These are phyloP conservation scores for Ophiorrhiza pumila DNA, from an alignment of 257 asterid species.

Conservation along the genomic window DNA sequence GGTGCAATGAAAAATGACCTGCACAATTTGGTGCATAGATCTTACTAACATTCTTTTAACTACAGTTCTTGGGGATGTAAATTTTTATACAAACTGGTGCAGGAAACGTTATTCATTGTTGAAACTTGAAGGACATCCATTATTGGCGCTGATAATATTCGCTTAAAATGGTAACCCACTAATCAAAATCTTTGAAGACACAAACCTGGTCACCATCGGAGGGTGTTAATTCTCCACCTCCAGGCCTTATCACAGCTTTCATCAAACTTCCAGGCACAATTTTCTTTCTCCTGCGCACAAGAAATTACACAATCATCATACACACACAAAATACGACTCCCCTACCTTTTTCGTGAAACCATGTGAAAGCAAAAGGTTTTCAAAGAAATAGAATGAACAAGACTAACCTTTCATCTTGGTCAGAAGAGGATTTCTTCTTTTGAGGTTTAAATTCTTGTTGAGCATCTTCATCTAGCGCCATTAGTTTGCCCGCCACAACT, in stretches of 20 bases:
- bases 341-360: too few species aligned
- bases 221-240: slow-evolving; percentile 71
- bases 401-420: slow-evolving; percentile 70
- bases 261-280: slow-evolving; percentile 89
- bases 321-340: neutral
- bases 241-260: slow-evolving; percentile 95
- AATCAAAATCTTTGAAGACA: neutral
- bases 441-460: slow-evolving; percentile 39
- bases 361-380: too few species aligned
- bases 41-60: too few species aligned
- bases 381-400: neutral
- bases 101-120: neutral
- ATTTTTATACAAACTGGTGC: too few species aligned
- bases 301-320: slow-evolving; percentile 13
- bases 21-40: too few species aligned
- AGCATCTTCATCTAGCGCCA: slow-evolving; percentile 61
- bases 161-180: neutral
- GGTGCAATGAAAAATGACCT: slow-evolving; percentile 87
- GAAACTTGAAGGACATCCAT: neutral
- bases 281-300: slow-evolving; percentile 62
- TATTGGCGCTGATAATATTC: neutral
- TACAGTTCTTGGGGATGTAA: too few species aligned
- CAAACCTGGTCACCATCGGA: too few species aligned
- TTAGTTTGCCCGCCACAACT: too few species aligned
- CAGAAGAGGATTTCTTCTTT: too few species aligned